Evolutionary conservation across 176 grass and related monocot species (phyloP), one percentile per base, ranked within the genome.

Genomic region (Hordeum marinum): DNA sequence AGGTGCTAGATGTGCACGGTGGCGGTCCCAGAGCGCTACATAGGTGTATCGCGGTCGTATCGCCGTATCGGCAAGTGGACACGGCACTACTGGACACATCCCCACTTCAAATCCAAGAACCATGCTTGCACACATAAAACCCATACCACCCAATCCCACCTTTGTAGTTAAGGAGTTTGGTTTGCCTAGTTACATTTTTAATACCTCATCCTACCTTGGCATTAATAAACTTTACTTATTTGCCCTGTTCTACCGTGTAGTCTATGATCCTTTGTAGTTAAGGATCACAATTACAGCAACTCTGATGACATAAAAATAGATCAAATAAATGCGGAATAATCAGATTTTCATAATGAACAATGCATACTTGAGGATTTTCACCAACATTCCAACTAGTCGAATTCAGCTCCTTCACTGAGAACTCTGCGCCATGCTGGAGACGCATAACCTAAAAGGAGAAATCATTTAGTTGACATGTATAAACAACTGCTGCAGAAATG

Each of bases 331-430:
- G 64, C 4, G 0, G 11, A 79, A 88, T 20, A 50, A 68, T 62
- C 8, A 61, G 17, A 4, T 37, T 37, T 75, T 43, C 18, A 15
- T 13, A 21, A 78, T 29, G 48, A 54, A 40, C 21, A 43, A 26
- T 61, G 11, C 80, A 86, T 94, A 94, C 93, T 34, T 90, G 67
- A 88, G 85, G 93, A 80, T 66, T 71, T 74, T 85, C 83, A 34
- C 90, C 85, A 77, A 85, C 86, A 83, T 84, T 94, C 93, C 93
- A 94, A 46, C 83, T 79, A 41, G 18, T 75, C 62, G 85, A 72
- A 87, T 92, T 94, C 18, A 94, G 57, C 43, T 94, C 90, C 48
- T 84, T 90, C 46, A 90, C 45, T 34, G 82, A 46, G 63, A 92
- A 94, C 58, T 92, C 90, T 6, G 69, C 59, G 27, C 83, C 90